A percentile compares a stretch with the other conserved stretches of the same genome.
Evolutionary conservation across 2,329 filamentous ascomycete species (phyloP).

Genomic region (Rhynchosporium graminicola): DNA sequence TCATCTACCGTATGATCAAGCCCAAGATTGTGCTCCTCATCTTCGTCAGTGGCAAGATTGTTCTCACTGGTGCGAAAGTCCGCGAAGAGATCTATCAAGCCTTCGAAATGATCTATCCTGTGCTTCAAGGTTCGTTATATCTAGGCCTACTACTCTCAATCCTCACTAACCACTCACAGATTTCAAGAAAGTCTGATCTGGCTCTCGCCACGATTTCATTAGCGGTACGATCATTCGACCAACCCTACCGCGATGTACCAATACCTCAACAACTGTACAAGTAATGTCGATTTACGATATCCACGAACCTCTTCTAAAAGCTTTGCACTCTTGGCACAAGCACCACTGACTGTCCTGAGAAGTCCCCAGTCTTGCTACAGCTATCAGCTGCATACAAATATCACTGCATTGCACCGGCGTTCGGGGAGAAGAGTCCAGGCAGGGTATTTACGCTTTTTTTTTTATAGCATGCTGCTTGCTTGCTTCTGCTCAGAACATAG

Average conservation of each 20-base stretch:
- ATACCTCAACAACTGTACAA: slow-evolving; percentile 37
- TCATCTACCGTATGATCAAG: slow-evolving; percentile 99
- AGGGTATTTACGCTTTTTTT: slow-evolving; percentile 33
- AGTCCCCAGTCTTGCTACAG: slow-evolving; percentile 32
- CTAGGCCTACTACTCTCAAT: not conserved
- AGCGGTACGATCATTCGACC: slow-evolving; percentile 37
- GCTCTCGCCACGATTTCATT: slow-evolving; percentile 33
- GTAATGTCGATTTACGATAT: slow-evolving; percentile 39
- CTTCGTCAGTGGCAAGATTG: slow-evolving; percentile 98
- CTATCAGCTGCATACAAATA: slow-evolving; percentile 29
- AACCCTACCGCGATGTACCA: slow-evolving; percentile 36
- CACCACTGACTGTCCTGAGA: slow-evolving; percentile 26
- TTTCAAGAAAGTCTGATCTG: slow-evolving; percentile 42
- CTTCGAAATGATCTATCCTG: slow-evolving; percentile 96
- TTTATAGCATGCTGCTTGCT: slow-evolving; percentile 37
- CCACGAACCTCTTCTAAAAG: slow-evolving; percentile 39
- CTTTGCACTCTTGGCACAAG: slow-evolving; percentile 25
- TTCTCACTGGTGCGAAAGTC: slow-evolving; percentile 95
- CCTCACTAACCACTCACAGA: slow-evolving; percentile 31
- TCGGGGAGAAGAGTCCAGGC: slow-evolving; percentile 33
- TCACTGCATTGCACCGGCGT: slow-evolving; percentile 41
- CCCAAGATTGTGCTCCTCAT: slow-evolving; percentile 98
- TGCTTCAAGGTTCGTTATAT: slow-evolving; percentile 71
- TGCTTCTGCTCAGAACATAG: slow-evolving; percentile 37
- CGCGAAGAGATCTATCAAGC: slow-evolving; percentile 97